Conservation (phyloP, 306 rosid species). For the Styphnolobium japonicum region DNA sequence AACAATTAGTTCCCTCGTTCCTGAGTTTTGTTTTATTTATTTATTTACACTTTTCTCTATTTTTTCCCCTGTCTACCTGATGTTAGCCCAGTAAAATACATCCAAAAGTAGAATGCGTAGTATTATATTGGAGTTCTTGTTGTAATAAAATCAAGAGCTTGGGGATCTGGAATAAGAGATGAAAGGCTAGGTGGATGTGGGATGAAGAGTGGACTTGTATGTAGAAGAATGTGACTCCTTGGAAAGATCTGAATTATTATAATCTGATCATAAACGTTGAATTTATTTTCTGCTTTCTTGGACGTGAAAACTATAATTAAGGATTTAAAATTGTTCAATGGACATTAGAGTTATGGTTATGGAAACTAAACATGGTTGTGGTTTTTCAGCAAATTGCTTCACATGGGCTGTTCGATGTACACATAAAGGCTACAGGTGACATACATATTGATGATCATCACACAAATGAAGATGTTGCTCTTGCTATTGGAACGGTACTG, state of each 20-base stretch:
- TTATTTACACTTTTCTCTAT: neutral
- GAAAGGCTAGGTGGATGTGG: neutral
- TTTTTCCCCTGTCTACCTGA: neutral
- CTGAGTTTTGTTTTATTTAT: too few species aligned
- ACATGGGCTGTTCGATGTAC: slow-evolving; percentile 83
- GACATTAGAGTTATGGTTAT: neutral
- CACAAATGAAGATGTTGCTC: slow-evolving; percentile 92
- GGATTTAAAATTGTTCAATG: neutral
- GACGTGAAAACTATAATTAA: neutral
- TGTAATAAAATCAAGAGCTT: neutral
- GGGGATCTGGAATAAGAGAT: neutral
- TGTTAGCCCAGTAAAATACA: neutral
- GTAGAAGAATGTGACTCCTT: neutral
- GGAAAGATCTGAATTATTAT: neutral
- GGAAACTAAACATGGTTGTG: slow-evolving; percentile 21
- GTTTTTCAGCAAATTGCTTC: slow-evolving; percentile 82
- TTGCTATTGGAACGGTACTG: slow-evolving; percentile 87
- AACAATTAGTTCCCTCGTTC: neutral
- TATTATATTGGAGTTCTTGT: neutral
- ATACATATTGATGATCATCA: slow-evolving; percentile 90
- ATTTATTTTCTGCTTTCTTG: neutral
- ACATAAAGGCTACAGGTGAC: slow-evolving; percentile 80
- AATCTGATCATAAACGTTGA: neutral
- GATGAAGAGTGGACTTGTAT: slow-evolving; percentile 2
- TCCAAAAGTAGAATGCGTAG: neutral